Evolutionary conservation across 1,284 basidiomycete genomes (phyloP).

Genomic region (Sporisorium iseilematis-ciliati): DNA sequence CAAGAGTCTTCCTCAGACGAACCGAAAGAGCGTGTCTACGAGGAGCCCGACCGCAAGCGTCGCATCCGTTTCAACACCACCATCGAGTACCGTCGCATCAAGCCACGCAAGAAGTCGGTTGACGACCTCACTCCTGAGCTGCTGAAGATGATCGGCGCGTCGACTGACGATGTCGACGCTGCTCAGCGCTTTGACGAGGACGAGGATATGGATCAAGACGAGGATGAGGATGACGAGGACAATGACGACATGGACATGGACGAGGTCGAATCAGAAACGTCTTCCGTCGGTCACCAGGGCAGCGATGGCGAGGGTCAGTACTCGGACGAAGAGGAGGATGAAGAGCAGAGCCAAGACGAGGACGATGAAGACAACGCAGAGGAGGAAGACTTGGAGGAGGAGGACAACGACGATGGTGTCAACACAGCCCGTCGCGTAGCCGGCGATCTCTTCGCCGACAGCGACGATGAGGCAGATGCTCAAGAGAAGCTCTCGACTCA

Average conservation of each 20-base stretch:
- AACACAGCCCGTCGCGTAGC: constrained; percentile 73
- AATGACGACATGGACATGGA: constrained; percentile 57
- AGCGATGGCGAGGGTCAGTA: constrained; percentile 55
- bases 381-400: constrained; percentile 54
- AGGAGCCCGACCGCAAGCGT: constrained; percentile 48
- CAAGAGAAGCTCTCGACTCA: constrained; percentile 71
- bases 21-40: constrained; percentile 63
- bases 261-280: constrained; percentile 50
- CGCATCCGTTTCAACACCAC: constrained; percentile 80
- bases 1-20: constrained; percentile 17
- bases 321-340: constrained; percentile 50
- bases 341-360: constrained; percentile 55
- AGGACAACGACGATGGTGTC: constrained; percentile 61
- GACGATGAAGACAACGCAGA: constrained; percentile 46
- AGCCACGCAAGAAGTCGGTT: constrained; percentile 49
- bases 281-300: constrained; percentile 31
- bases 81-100: constrained; percentile 79
- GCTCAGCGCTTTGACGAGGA: constrained; percentile 36
- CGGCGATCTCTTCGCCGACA: constrained; percentile 74
- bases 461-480: constrained; percentile 70
- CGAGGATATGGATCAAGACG: constrained; percentile 23
- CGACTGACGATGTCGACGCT: constrained; percentile 24
- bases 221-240: constrained; percentile 68
- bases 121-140: constrained; percentile 47
- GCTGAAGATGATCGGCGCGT: constrained; percentile 35